phyloP scores from a whole-genome alignment of 768 basidiomycete species.

The Pulveroboletus sp. region DNA sequence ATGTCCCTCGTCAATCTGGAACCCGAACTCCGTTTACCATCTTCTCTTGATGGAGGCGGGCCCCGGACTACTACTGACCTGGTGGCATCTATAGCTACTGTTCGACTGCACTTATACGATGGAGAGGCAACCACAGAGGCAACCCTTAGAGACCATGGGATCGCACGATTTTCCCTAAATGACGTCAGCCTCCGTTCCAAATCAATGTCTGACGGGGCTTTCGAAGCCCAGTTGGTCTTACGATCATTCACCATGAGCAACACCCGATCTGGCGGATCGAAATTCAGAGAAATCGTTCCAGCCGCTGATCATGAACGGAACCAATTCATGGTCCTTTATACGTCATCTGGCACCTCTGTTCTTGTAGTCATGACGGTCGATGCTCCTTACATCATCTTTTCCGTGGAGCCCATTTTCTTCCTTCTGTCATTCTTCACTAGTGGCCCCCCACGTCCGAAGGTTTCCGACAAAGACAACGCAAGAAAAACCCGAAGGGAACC shows the following conservation, averaged over 20 bases:
- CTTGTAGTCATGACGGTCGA: slow-evolving; percentile 87
- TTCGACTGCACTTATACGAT: slow-evolving; percentile 88
- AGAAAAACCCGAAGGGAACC: slow-evolving; percentile 11
- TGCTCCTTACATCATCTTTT: slow-evolving; percentile 88
- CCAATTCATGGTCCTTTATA: slow-evolving; percentile 92
- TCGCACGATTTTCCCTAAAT: slow-evolving; percentile 80
- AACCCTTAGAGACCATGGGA: slow-evolving; percentile 70
- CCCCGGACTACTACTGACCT: slow-evolving; percentile 70
- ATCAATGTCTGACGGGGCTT: slow-evolving; percentile 74
- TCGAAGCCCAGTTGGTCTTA: slow-evolving; percentile 83
- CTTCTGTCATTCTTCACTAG: slow-evolving; percentile 81
- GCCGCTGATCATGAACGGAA: slow-evolving; percentile 83
- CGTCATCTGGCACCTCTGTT: slow-evolving; percentile 60
- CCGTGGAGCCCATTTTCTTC: slow-evolving; percentile 86
- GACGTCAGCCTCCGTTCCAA: slow-evolving; percentile 77
- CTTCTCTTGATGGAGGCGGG: slow-evolving; percentile 21
- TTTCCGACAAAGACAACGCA: slow-evolving; percentile 10
- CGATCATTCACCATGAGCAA: slow-evolving; percentile 90
- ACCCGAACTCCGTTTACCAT: slow-evolving; percentile 50
- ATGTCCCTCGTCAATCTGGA: slow-evolving; percentile 27
- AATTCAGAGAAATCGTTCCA: slow-evolving; percentile 93
- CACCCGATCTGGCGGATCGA: slow-evolving; percentile 73
- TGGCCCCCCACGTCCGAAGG: slow-evolving; percentile 35
- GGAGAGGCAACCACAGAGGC: slow-evolving; percentile 49
- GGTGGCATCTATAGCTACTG: slow-evolving; percentile 58